These are phyloP conservation scores for Daldinia concentrica DNA, from an alignment of 495 filamentous ascomycete genomes.

Conservation along the genomic window DNA sequence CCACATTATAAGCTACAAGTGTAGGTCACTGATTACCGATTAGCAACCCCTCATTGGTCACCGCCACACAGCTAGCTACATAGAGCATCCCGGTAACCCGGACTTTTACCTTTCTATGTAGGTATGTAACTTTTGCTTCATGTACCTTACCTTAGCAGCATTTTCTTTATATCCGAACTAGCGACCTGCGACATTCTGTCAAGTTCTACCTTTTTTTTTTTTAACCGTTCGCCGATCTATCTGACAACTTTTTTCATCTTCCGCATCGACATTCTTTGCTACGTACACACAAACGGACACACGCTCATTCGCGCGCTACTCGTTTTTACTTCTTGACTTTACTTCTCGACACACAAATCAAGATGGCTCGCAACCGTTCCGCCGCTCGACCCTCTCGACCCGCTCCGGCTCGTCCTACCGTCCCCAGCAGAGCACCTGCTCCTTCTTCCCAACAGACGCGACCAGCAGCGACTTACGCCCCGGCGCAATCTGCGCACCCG, in stretches of 20 bases:
- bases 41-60: constrained; percentile 32
- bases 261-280: constrained; percentile 9
- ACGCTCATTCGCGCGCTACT: neutral
- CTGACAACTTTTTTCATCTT: constrained; percentile 8
- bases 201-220: constrained; percentile 15
- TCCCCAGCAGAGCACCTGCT: constrained; percentile 68
- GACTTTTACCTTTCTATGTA: neutral
- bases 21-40: constrained; percentile 20
- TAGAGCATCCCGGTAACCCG: constrained; percentile 1
- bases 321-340: neutral
- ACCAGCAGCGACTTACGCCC: constrained; percentile 71
- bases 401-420: constrained; percentile 73
- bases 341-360: constrained; percentile 38
- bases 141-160: neutral
- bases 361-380: constrained; percentile 83
- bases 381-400: constrained; percentile 66
- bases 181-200: constrained; percentile 18
- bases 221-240: constrained; percentile 7
- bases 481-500: constrained; percentile 57
- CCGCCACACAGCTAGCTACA: constrained; percentile 17
- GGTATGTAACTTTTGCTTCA: constrained; percentile 12
- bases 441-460: constrained; percentile 66
- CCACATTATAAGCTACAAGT: neutral
- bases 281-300: neutral
- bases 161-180: constrained; percentile 42